Evolutionary conservation across 768 basidiomycete genomes (phyloP).

Genomic region (Agrocybe pediades): DNA sequence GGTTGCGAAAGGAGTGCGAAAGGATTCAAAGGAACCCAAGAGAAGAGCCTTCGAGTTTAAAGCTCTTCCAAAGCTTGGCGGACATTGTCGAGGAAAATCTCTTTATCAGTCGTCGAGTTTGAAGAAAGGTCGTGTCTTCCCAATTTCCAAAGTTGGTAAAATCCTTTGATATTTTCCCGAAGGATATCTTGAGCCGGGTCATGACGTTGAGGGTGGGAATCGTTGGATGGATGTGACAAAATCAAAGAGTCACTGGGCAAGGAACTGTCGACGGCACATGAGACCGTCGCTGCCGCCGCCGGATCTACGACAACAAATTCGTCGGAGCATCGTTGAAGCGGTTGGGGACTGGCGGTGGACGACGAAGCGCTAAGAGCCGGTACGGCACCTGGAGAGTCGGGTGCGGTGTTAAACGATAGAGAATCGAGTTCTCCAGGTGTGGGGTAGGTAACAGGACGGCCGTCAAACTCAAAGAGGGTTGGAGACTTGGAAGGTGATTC

Average conservation of each 20-base stretch:
- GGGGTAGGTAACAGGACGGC: slow-evolving; percentile 5
- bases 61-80: slow-evolving; percentile 30
- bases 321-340: slow-evolving; percentile 2
- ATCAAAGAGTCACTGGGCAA: neutral
- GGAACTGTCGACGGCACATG: neutral
- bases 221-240: neutral
- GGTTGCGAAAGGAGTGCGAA: too few species aligned
- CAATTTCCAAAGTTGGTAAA: slow-evolving; percentile 63
- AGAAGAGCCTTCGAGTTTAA: slow-evolving; percentile 9
- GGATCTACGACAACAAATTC: slow-evolving; percentile 13
- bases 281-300: neutral
- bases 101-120: slow-evolving; percentile 22
- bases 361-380: slow-evolving; percentile 13
- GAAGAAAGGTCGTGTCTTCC: slow-evolving; percentile 23
- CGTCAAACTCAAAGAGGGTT: slow-evolving; percentile 15
- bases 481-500: slow-evolving; percentile 20
- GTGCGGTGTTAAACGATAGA: slow-evolving; percentile 11
- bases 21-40: too few species aligned
- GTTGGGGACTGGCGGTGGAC: slow-evolving; percentile 2
- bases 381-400: slow-evolving; percentile 8
- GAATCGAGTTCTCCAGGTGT: slow-evolving; percentile 12
- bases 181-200: slow-evolving; percentile 40
- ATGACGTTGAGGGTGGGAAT: slow-evolving; percentile 1
- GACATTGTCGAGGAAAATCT: slow-evolving; percentile 40
- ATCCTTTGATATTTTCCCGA: slow-evolving; percentile 51